These are phyloP conservation scores for Neofusicoccum parvum DNA, from an alignment of 2,329 filamentous ascomycete genomes.

Conservation along the genomic window DNA sequence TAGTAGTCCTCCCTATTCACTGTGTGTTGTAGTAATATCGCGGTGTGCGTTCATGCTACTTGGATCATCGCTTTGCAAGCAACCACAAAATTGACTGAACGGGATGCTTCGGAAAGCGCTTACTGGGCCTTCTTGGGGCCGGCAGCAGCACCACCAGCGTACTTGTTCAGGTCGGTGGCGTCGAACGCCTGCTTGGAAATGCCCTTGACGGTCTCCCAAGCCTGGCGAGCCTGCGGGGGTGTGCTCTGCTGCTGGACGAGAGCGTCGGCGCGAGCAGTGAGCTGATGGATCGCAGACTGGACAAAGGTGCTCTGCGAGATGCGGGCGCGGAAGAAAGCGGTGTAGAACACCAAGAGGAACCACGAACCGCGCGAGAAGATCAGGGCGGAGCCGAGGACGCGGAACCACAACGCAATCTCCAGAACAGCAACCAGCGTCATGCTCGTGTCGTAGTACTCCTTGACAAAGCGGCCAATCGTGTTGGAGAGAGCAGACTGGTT, in stretches of 20 bases:
- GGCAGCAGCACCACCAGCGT: constrained; percentile 58
- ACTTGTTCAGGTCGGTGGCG: constrained; percentile 75
- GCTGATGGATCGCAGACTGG: constrained; percentile 74
- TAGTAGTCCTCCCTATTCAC: neutral
- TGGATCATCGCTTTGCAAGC: neutral
- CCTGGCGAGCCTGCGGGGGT: constrained; percentile 75
- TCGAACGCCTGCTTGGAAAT: constrained; percentile 73
- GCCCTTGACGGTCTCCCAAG: constrained; percentile 79
- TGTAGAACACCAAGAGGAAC: constrained; percentile 84
- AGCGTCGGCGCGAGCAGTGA: constrained; percentile 77
- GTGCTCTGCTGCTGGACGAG: constrained; percentile 84
- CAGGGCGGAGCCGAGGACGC: constrained; percentile 77
- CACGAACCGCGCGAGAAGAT: constrained; percentile 90
- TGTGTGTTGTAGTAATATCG: neutral
- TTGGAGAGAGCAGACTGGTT: constrained; percentile 71
- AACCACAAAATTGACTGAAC: neutral
- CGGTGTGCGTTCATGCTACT: neutral
- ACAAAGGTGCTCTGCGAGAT: constrained; percentile 90
- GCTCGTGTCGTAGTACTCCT: constrained; percentile 94
- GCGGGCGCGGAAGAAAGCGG: constrained; percentile 86
- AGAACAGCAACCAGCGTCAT: constrained; percentile 91
- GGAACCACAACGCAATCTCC: constrained; percentile 85
- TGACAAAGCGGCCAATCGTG: constrained; percentile 88
- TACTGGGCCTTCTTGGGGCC: constrained; percentile 68
- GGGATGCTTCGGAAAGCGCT: constrained; percentile 21